Percentiles rank a stretch among this genome's conserved stretches.
Evolutionary conservation across 257 asterid genomes (phyloP).

Genomic region (Eustoma russellianum): DNA sequence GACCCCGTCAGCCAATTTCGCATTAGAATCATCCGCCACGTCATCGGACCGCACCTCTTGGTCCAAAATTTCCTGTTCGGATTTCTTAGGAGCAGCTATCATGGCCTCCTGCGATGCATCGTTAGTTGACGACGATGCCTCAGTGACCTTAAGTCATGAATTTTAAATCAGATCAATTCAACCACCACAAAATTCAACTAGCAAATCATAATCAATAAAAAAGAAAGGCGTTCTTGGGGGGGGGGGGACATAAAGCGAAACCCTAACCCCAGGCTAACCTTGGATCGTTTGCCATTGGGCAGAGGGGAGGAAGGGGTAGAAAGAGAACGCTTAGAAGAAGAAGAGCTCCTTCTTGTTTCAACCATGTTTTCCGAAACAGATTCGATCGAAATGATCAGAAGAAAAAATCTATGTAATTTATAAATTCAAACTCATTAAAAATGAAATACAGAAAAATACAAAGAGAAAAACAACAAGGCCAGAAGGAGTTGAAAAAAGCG

Average conservation of each 20-base stretch:
- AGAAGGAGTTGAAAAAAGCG: too few relatives aligned
- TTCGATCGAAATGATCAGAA: constrained; percentile 2
- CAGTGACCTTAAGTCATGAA: constrained; percentile 48
- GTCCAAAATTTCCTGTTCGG: constrained; percentile 31
- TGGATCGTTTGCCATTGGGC: constrained; percentile 69
- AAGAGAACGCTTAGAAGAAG: constrained; percentile 67
- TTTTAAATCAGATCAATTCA: background rate
- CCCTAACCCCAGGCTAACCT: constrained; percentile 37
- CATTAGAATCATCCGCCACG: constrained; percentile 35
- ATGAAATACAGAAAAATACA: too few relatives aligned
- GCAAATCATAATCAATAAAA: background rate
- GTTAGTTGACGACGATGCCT: constrained; percentile 52
- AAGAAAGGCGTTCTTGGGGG: too few relatives aligned
- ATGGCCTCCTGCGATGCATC: constrained; percentile 36
- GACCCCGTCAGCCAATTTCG: constrained; percentile 34
- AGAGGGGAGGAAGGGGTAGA: constrained; percentile 48
- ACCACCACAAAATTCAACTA: background rate
- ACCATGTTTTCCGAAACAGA: constrained; percentile 41
- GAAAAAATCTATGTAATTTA: too few relatives aligned
- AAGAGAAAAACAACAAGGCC: too few relatives aligned
- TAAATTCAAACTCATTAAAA: too few relatives aligned
- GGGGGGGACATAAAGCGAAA: constrained; percentile 8
- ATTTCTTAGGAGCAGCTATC: constrained; percentile 21
- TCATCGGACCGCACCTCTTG: constrained; percentile 60
- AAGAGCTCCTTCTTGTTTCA: constrained; percentile 74